Evolutionary conservation across 768 basidiomycete species (phyloP), one percentile per base, ranked within the genome.

Genomic region (Cystofilobasidium capitatum): DNA sequence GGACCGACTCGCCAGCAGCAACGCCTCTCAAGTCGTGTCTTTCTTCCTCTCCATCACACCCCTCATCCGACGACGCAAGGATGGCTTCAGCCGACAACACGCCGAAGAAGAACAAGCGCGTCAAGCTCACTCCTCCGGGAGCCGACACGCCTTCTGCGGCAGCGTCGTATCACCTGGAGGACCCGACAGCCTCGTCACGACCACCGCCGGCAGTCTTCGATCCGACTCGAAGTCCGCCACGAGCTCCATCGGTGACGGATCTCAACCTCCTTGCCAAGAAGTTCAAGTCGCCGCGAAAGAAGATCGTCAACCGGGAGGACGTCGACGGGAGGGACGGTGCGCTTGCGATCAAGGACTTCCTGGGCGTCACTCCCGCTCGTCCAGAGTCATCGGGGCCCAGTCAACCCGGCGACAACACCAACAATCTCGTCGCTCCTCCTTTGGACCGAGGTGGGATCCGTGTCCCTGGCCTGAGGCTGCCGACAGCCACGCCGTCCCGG

Each of bases 31-130:
- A 55, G 31, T 55, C 51, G 10, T 55, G 51, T 17, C 29, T 55
- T 3, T 55, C 51, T 8, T 55, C 51, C 2, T 55, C 51, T 1
- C 51, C 51, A 1, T 31, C 33, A 1, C 51, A 31, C 26, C 17
- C 29, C 2, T 26, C 16, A 16, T 55, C 51, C 29, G 29, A 26
- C 29, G 51, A 55, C 7, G 31, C 9, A 2, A 31, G 17, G 16
- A 1, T 2, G 2, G 1, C 31, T 7, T 55, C 51, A n/a, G 20
- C 51, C 14, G 7, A 31, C 7, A 55, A 14, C 17, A 55, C 51
- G 29, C 51, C 51, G 20, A 12, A 49, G 51, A 55, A 55, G 51
- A 29, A 16, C 51, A 55, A 55, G 51, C 51, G 51, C 31, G 51
- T 55, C 51, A 55, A 55, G 31, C 31, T 55, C 29, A 55, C 51